Percentiles rank a stretch among this genome's conserved stretches.
Conservation (phyloP, 2,329 filamentous ascomycete genomes). For the Fusarium graminum region DNA sequence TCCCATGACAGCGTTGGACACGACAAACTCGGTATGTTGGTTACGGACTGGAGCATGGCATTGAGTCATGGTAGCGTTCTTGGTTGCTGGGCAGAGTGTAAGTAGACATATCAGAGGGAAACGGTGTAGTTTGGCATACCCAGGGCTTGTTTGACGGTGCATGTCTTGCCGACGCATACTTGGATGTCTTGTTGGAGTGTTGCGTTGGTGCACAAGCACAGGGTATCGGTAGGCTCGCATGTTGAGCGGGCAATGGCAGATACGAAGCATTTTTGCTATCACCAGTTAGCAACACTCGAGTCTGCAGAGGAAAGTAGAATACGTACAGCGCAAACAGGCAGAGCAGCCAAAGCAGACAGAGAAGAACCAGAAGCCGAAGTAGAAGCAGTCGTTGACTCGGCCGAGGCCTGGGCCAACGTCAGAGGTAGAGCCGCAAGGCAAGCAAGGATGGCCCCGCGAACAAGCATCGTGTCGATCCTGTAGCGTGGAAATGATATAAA, state of each 20-base stretch:
- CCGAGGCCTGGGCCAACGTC: neutral
- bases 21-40: slow-evolving; percentile 43
- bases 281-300: no score
- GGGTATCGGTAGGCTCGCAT: neutral
- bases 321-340: neutral
- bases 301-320: no score
- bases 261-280: neutral
- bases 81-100: slow-evolving; percentile 36
- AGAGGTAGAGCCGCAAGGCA: slow-evolving; percentile 9
- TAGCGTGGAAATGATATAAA: neutral
- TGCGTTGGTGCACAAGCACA: neutral
- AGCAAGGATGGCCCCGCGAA: slow-evolving; percentile 20
- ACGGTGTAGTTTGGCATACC: neutral
- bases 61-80: slow-evolving; percentile 47
- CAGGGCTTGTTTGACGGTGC: neutral
- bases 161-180: neutral
- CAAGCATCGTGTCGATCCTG: slow-evolving; percentile 10
- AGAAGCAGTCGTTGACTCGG: neutral
- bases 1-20: slow-evolving; percentile 49
- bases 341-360: neutral
- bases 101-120: neutral
- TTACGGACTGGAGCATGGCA: slow-evolving; percentile 50
- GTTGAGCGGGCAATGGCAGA: neutral
- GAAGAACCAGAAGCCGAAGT: neutral
- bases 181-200: neutral